Evolutionary conservation across 805 yeast genomes (phyloP).

Genomic region (Wickerhamiella parazyma): DNA sequence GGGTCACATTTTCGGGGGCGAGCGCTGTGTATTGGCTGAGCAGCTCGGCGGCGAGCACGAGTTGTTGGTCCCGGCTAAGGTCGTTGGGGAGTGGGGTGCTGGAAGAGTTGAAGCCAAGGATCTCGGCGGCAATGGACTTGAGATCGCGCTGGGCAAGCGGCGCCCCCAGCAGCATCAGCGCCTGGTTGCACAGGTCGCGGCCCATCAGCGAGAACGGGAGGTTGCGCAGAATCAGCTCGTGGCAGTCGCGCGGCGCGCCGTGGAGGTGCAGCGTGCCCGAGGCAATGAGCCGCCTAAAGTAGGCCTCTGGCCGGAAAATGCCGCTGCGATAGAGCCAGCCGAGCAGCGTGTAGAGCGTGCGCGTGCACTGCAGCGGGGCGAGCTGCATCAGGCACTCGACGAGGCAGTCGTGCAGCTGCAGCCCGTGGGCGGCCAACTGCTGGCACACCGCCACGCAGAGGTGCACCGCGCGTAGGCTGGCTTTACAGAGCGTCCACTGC

Average conservation of each 20-base stretch:
- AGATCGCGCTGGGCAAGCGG: neutral
- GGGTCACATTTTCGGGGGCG: neutral
- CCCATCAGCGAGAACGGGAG: conserved; percentile 20
- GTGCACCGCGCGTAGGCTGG: conserved; percentile 10
- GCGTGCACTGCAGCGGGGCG: neutral
- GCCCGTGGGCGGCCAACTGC: conserved; percentile 12
- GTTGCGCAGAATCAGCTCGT: conserved; percentile 35
- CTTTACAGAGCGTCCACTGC: conserved; percentile 13
- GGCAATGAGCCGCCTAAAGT: conserved; percentile 68
- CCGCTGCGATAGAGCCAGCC: conserved; percentile 37
- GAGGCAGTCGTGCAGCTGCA: conserved; percentile 14
- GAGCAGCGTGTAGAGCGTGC: conserved; percentile 32
- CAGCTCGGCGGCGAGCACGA: conserved; percentile 1
- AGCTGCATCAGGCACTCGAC: conserved; percentile 16
- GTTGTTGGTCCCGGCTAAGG: neutral
- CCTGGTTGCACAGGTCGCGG: conserved; percentile 14
- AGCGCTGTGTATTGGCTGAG: neutral
- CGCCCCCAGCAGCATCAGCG: conserved; percentile 12
- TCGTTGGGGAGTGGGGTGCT: neutral
- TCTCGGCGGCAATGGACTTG: neutral
- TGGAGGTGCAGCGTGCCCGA: conserved; percentile 64
- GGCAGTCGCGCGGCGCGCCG: conserved; percentile 29
- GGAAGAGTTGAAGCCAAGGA: neutral
- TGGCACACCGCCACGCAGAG: conserved; percentile 14
- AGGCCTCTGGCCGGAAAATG: conserved; percentile 46